Percentiles rank a stretch among this genome's conserved stretches.
phyloP scores from a whole-genome alignment of 1,139 yeast species.

The Zygoascus hellenicus region DNA sequence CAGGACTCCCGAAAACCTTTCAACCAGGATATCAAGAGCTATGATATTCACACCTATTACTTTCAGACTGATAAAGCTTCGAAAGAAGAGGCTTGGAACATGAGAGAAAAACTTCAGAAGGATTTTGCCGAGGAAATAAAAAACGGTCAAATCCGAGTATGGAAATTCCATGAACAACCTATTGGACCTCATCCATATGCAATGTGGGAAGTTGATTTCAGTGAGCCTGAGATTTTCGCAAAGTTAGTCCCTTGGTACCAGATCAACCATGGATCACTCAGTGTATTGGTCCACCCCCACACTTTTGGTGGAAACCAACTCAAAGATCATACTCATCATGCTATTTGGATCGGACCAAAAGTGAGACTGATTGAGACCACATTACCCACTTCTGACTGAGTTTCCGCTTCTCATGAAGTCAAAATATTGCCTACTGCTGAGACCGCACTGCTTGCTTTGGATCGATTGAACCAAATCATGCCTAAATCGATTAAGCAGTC shows the following conservation, averaged over 20 bases:
- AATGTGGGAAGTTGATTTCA: constrained; percentile 39
- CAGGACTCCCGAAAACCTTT: constrained; percentile 3
- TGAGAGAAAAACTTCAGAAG: constrained; percentile 39
- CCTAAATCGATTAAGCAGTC: no score
- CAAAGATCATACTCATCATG: constrained; percentile 47
- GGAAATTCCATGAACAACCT: constrained; percentile 45
- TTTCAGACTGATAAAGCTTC: constrained; percentile 38
- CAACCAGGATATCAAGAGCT: constrained; percentile 24
- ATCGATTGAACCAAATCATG: no score
- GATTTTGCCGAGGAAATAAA: constrained; percentile 46
- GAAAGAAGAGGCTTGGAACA: constrained; percentile 35
- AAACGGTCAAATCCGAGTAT: constrained; percentile 41
- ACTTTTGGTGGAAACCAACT: constrained; percentile 33
- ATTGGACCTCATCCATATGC: constrained; percentile 54
- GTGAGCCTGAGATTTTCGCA: constrained; percentile 32
- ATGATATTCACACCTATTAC: constrained; percentile 55
- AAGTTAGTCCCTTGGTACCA: constrained; percentile 40
- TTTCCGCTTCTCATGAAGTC: no score
- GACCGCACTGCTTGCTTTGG: no score
- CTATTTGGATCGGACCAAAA: constrained; percentile 49
- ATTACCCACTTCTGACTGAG: constrained; percentile 9
- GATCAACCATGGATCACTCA: constrained; percentile 45
- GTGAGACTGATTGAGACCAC: constrained; percentile 22
- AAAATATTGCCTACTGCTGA: no score
- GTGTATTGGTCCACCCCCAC: constrained; percentile 52